Evolutionary conservation across 2,329 filamentous ascomycete genomes (phyloP), one percentile per base, ranked within the genome.

Genomic region (Ascosphaera apis): DNA sequence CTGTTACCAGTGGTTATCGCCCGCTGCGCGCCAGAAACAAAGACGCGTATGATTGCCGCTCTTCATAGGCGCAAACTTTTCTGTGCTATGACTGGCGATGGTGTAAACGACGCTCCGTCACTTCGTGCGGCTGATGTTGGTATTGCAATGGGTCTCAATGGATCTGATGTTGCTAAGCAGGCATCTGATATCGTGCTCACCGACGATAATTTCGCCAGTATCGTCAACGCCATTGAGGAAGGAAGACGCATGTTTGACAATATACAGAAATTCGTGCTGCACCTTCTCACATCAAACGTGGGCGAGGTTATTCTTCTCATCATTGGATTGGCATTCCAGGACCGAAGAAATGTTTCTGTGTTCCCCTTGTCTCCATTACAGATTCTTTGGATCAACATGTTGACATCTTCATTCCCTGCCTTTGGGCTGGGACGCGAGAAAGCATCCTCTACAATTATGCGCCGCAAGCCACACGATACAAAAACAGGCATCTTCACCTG

Each of bases 41-140:
- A 91, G 57, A 81, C 82, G 3, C 73, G 80, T 40, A 91, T 91
- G 81, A 84, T 91, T 36, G 79, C 84, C 45, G 81, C 82, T 4
- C 67, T 91, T 12, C 78, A 84, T 43, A 71, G 82, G 12, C 74
- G 81, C 30, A 65, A 68, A 15, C 67, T 68, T 15, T 86, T 78
- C 53, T 80, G 76, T 53, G 80, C 80, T 40, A 88, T 91, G 80
- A 88, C 80, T 13, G 81, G 81, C 39, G 81, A 91, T 46, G 81
- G 81, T 33, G 81, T 88, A 42, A 91, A 91, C 49, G 81, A 91
- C 49, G 78, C 78, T 2, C 81, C 81, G 0, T 82, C 78, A 3
- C 64, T 91, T 23, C 79, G 80, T 45, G 67, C 70, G 32, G 76
- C 80, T 2, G 82, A 91, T 48, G 79, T 91, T 4, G 81, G 79